Evolutionary conservation across 2,329 filamentous ascomycete genomes (phyloP).

Genomic region (Paraphoma chrysanthemicola): DNA sequence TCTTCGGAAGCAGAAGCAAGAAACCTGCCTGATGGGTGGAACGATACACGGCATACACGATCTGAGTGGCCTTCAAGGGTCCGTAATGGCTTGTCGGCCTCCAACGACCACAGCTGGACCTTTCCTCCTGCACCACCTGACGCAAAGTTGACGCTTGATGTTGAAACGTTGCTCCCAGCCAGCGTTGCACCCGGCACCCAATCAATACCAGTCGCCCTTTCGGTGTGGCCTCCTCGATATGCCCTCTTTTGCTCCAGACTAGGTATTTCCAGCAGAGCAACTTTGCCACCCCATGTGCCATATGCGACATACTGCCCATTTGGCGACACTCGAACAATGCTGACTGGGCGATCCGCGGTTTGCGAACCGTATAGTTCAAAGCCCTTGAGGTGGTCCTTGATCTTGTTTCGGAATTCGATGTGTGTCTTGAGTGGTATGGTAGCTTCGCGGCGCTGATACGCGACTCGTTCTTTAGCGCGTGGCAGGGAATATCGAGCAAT

Average conservation of each 20-base stretch:
- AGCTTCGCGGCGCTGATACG: constrained; percentile 80
- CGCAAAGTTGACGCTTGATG: constrained; percentile 80
- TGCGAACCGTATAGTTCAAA: constrained; percentile 96
- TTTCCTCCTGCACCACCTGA: constrained; percentile 89
- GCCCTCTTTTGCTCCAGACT: constrained; percentile 78
- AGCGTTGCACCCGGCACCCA: constrained; percentile 88
- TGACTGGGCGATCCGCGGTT: constrained; percentile 87
- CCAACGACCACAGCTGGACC: constrained; percentile 88
- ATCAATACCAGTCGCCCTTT: constrained; percentile 86
- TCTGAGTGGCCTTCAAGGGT: constrained; percentile 84
- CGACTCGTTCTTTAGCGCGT: constrained; percentile 76
- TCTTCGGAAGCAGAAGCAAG: constrained; percentile 94
- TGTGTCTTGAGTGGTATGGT: constrained; percentile 87
- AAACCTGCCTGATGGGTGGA: constrained; percentile 90
- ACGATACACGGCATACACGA: constrained; percentile 89
- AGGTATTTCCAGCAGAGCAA: constrained; percentile 85
- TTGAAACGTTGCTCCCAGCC: constrained; percentile 72
- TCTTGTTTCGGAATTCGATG: constrained; percentile 86
- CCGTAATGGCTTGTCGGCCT: constrained; percentile 81
- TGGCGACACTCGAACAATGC: constrained; percentile 89
- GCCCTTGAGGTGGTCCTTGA: constrained; percentile 81
- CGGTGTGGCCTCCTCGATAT: constrained; percentile 80
- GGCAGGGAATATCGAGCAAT: constrained; percentile 87
- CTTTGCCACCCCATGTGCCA: constrained; percentile 90
- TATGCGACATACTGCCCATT: constrained; percentile 83